Evolutionary conservation across 1,139 yeast species (phyloP).

Genomic region (Petasospora rhodanensis): DNA sequence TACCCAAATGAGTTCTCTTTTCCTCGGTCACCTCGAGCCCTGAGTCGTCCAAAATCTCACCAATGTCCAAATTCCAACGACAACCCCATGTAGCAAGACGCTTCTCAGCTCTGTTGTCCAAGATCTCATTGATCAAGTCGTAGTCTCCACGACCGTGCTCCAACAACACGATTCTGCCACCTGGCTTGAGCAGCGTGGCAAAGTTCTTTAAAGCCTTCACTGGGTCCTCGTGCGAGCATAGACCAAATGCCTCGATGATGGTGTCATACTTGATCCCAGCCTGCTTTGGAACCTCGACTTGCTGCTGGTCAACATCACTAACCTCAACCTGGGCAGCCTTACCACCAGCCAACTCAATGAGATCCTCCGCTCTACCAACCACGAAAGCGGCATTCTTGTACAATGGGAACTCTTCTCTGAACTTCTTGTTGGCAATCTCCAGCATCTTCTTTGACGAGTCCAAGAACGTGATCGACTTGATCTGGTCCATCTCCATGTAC

Average conservation of each 20-base stretch:
- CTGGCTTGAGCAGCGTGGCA: conserved; percentile 69
- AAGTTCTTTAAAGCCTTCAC: conserved; percentile 75
- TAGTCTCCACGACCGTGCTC: conserved; percentile 92
- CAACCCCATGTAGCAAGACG: conserved; percentile 95
- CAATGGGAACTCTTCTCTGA: conserved; percentile 58
- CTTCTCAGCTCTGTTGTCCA: conserved; percentile 79
- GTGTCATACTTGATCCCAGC: conserved; percentile 71
- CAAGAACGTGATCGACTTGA: conserved; percentile 74
- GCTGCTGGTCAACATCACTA: conserved; percentile 20
- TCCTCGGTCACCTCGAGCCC: conserved; percentile 82
- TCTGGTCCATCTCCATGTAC: conserved; percentile 54
- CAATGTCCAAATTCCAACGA: conserved; percentile 93
- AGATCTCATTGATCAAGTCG: conserved; percentile 69
- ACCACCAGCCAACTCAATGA: conserved; percentile 50
- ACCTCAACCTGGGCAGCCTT: conserved; percentile 15
- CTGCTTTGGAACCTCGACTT: conserved; percentile 22
- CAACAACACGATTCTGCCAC: conserved; percentile 81
- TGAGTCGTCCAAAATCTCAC: conserved; percentile 74
- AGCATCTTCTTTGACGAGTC: conserved; percentile 87
- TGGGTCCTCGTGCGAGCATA: conserved; percentile 95
- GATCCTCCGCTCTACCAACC: conserved; percentile 88
- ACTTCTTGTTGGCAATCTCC: conserved; percentile 73
- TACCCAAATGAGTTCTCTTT: conserved; percentile 83
- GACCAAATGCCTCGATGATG: conserved; percentile 87
- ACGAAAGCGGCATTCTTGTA: conserved; percentile 77